Evolutionary conservation across 768 basidiomycete species (phyloP).

Genomic region (Trametes gibbosa): DNA sequence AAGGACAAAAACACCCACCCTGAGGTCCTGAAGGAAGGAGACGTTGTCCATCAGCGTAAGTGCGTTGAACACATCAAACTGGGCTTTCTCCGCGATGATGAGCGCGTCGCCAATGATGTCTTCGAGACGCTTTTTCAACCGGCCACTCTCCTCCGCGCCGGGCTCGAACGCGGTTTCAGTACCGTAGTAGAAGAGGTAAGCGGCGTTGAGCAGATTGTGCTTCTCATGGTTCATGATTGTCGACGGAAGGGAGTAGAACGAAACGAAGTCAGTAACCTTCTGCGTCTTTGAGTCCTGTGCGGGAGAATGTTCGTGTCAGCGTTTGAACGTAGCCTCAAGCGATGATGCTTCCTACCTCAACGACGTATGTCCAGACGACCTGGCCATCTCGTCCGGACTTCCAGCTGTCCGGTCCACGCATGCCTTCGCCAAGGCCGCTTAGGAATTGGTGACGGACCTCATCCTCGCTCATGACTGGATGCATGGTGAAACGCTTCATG

Average conservation of each 20-base stretch:
- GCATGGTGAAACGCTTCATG: constrained; percentile 84
- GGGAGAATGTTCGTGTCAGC: neutral
- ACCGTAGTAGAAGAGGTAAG: constrained; percentile 96
- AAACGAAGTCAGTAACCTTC: constrained; percentile 91
- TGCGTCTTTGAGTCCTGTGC: constrained; percentile 75
- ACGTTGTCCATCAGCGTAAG: constrained; percentile 94
- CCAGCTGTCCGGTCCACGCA: constrained; percentile 44
- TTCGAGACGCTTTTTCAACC: constrained; percentile 66
- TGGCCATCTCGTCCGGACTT: constrained; percentile 59
- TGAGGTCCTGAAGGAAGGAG: constrained; percentile 75
- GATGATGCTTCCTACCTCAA: constrained; percentile 60
- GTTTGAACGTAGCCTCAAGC: neutral
- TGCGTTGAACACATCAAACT: constrained; percentile 96
- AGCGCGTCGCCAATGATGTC: constrained; percentile 78
- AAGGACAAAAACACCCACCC: constrained; percentile 46
- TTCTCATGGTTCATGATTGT: constrained; percentile 81
- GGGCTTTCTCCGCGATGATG: constrained; percentile 74
- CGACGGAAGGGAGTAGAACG: constrained; percentile 95
- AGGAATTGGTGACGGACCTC: constrained; percentile 87
- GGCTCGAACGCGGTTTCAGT: constrained; percentile 68
- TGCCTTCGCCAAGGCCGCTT: constrained; percentile 71
- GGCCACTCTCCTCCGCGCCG: constrained; percentile 57
- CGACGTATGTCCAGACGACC: constrained; percentile 95
- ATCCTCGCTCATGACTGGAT: constrained; percentile 66
- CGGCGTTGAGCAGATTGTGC: constrained; percentile 78